Evolutionary conservation across 1,284 basidiomycete species (phyloP), one percentile per base, ranked within the genome.

Genomic region (Mycena citricolor): DNA sequence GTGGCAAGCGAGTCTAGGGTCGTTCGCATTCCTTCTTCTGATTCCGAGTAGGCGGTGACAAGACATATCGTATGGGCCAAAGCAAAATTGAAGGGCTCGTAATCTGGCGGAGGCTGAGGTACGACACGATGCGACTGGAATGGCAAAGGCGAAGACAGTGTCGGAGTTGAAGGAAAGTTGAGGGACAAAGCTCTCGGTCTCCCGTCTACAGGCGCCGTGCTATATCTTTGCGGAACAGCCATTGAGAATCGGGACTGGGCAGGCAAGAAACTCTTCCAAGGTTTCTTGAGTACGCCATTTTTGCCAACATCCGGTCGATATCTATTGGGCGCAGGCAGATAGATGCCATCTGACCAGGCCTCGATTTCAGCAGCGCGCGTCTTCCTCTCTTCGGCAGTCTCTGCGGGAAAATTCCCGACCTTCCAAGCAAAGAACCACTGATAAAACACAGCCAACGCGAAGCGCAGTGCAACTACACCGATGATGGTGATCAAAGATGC

Each of bases 21-120:
- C 7, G 97, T 99, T 28, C 95, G 83, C 3, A 99, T 74, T 73
- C 97, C 97, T 64, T 97, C 94, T 22, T 95, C 79, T 2, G 92
- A 95, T 67, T 99, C 95, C 1, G 94, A 97, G 65, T 99, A 99
- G 3, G 97, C 97, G 1, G 97, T 99, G 52, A 99, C 97, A 23
- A 99, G 83, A 61, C 92, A 94, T 55, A 99, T 94, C 5, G 91
- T 86, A 64, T 99, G 92, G 2, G 84, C 90, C 19, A 99, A 81
- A 0, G 93, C 94, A 76, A 92, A 99, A 58, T 91, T 90, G 76
- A 97, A 98, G 0, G 97, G 95, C 65, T 97, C 89, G 57, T 82
- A 95, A 61, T 97, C 93, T 1, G 81, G 72, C 13, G 91, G 77
- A 8, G 97, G 97, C 61, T 99, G 97, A 2, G 91, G 90, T 10